Percentiles rank a stretch among this genome's conserved stretches.
phyloP scores from a whole-genome alignment of 2,329 filamentous ascomycete species.

The Ascochyta viciae-villosae region DNA sequence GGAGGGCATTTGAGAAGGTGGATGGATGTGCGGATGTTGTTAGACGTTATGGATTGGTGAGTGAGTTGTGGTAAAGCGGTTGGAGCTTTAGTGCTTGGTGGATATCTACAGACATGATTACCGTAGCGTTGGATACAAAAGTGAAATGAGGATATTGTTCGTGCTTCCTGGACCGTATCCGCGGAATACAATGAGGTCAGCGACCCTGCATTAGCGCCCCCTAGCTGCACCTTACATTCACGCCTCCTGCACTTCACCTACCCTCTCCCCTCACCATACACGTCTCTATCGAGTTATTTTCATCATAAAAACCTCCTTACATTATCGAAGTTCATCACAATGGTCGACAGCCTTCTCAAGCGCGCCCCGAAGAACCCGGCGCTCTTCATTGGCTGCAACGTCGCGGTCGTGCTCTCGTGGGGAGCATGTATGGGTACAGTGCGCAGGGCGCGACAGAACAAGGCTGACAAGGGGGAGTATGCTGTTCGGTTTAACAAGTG shows the following conservation, averaged over 20 bases:
- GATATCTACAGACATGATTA: not conserved
- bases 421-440: conserved; percentile 12
- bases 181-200: conserved; percentile 11
- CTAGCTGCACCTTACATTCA: not conserved
- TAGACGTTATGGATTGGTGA: not conserved
- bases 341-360: conserved; percentile 13
- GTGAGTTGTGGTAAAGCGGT: not conserved
- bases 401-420: conserved; percentile 12
- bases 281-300: not conserved
- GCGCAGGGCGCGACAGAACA: not conserved
- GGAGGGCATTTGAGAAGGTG: not conserved
- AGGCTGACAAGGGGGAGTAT: not conserved
- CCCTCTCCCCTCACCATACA: not conserved
- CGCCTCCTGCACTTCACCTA: not conserved
- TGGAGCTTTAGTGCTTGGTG: not conserved
- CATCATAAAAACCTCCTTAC: not conserved
- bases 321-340: not conserved
- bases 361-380: conserved; percentile 13
- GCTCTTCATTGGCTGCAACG: conserved; percentile 12
- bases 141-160: not conserved
- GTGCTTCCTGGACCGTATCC: not conserved
- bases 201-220: conserved; percentile 4
- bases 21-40: not conserved
- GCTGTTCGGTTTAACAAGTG: conserved; percentile 1
- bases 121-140: not conserved